A percentile compares a stretch with the other conserved stretches of the same genome.
phyloP scores from a whole-genome alignment of 495 filamentous ascomycete species.

The Daldinia bambusicola region DNA sequence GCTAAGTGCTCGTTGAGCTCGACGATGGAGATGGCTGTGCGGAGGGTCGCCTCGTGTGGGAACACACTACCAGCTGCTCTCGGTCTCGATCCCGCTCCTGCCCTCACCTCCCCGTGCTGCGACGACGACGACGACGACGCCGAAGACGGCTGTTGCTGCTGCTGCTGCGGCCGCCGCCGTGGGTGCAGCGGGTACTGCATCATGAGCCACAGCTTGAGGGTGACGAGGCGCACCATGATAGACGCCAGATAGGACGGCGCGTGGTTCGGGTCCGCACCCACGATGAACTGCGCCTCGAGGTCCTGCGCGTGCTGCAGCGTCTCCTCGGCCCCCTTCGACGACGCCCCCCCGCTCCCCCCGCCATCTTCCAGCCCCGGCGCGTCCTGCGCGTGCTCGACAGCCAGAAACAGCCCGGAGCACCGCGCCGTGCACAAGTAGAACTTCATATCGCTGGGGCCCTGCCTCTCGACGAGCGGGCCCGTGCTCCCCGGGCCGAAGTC shows the following conservation, averaged over 20 bases:
- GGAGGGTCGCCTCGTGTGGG: conserved; percentile 46
- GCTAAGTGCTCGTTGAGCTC: conserved; percentile 42
- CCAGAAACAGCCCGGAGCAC: conserved; percentile 62
- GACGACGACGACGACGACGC: too few relatives aligned
- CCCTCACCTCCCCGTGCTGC: background rate
- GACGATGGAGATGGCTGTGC: conserved; percentile 49
- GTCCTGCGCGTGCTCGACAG: conserved; percentile 42
- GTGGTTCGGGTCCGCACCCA: conserved; percentile 40
- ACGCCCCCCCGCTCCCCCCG: background rate
- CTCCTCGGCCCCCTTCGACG: conserved; percentile 41
- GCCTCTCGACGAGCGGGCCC: conserved; percentile 58
- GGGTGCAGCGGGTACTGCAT: conserved; percentile 68
- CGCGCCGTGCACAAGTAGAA: conserved; percentile 70
- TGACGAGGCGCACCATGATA: conserved; percentile 60
- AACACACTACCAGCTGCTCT: conserved; percentile 10
- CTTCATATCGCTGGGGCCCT: conserved; percentile 73
- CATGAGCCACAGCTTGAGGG: conserved; percentile 72
- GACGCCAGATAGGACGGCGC: conserved; percentile 44
- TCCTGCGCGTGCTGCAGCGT: conserved; percentile 40
- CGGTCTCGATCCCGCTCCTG: background rate
- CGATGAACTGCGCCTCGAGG: conserved; percentile 47
- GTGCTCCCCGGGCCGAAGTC: conserved; percentile 70
- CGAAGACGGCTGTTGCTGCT: background rate
- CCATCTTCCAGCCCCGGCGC: conserved; percentile 10
- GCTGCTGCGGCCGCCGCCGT: conserved; percentile 5